Percentiles rank a stretch among this genome's conserved stretches.
These are phyloP conservation scores for Xylariaceae sp. DNA, from an alignment of 2,329 filamentous ascomycete genomes.

Conservation along the genomic window DNA sequence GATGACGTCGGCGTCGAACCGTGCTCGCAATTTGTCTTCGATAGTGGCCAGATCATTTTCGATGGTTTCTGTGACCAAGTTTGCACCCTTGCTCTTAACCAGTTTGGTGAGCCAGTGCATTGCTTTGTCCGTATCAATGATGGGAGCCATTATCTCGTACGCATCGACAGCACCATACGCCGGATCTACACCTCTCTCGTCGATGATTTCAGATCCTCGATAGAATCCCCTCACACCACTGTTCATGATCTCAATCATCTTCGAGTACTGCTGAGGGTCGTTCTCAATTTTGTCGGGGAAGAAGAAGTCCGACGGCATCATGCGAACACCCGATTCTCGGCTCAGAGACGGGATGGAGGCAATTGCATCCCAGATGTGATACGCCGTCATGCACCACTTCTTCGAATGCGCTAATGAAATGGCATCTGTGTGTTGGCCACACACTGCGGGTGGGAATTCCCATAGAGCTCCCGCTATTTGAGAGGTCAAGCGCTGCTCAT, in stretches of 20 bases:
- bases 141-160: conserved; percentile 40
- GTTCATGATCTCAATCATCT: conserved; percentile 38
- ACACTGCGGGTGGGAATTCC: conserved; percentile 43
- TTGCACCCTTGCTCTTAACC: conserved; percentile 38
- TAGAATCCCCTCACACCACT: conserved; percentile 37
- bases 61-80: conserved; percentile 36
- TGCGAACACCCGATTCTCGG: conserved; percentile 34
- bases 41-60: conserved; percentile 33
- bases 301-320: conserved; percentile 38
- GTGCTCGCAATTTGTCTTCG: conserved; percentile 32
- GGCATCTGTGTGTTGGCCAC: conserved; percentile 39
- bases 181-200: conserved; percentile 33
- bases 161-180: conserved; percentile 38
- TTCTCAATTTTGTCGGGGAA: conserved; percentile 34
- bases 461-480: conserved; percentile 44
- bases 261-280: conserved; percentile 32
- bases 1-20: conserved; percentile 38
- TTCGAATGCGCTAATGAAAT: conserved; percentile 38
- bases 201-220: conserved; percentile 32
- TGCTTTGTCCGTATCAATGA: conserved; percentile 42
- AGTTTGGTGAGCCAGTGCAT: conserved; percentile 40
- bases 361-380: conserved; percentile 38
- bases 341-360: conserved; percentile 32
- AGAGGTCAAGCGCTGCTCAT: conserved; percentile 38
- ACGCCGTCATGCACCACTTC: conserved; percentile 39